phyloP scores from a whole-genome alignment of 768 basidiomycete species.

The Wakefieldia striispora region DNA sequence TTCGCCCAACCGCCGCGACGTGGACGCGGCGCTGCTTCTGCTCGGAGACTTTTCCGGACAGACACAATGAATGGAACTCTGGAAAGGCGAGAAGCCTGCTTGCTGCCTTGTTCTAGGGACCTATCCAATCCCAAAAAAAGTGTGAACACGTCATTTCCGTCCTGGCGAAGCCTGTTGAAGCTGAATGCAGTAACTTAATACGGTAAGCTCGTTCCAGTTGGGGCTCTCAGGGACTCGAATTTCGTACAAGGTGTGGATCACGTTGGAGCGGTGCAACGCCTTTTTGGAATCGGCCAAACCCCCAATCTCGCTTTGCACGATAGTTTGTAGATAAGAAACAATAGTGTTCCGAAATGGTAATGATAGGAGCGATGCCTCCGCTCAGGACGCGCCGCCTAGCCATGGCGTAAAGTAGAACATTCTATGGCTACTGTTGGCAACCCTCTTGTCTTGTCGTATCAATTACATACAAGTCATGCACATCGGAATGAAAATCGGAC shows the following conservation, averaged over 20 bases:
- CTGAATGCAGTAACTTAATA: no score
- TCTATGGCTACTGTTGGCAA: no score
- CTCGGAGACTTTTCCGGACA: not conserved
- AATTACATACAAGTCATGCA: not conserved
- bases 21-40: not conserved
- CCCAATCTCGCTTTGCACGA: constrained; percentile 8
- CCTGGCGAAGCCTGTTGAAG: not conserved
- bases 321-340: not conserved
- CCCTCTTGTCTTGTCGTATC: not conserved
- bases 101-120: constrained; percentile 1
- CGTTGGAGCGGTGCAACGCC: constrained; percentile 5
- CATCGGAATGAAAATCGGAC: not conserved
- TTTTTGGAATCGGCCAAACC: constrained; percentile 1
- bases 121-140: not conserved
- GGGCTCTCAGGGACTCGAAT: not conserved
- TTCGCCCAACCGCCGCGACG: not conserved
- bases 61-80: not conserved
- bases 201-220: no score
- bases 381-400: no score
- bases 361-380: no score
- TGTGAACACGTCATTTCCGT: constrained; percentile 10
- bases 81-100: not conserved
- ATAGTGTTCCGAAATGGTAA: constrained; percentile 6
- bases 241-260: constrained; percentile 8
- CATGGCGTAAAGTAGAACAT: not conserved